Conservation (phyloP, 306 rosid genomes). For the Glycine latifolia region DNA sequence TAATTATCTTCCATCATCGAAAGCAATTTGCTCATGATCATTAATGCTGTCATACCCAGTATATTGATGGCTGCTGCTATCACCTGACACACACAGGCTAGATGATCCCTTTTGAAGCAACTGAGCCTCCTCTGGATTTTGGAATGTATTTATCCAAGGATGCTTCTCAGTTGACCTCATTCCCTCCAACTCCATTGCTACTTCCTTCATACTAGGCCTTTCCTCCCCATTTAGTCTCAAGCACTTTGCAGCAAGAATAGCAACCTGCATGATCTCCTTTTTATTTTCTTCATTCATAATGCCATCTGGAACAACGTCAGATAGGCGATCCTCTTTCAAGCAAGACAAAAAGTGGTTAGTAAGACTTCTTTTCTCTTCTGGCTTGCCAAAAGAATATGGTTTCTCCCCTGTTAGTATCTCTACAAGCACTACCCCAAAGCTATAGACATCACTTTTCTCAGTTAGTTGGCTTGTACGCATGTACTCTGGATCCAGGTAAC, state of each 20-base stretch:
- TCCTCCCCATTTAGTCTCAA: slow-evolving; percentile 27
- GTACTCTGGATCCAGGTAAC: not conserved
- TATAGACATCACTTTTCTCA: not conserved
- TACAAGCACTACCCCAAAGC: not conserved
- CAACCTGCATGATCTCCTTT: slow-evolving; percentile 37
- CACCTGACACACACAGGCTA: too few species aligned
- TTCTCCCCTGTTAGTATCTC: not conserved
- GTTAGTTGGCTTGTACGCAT: not conserved
- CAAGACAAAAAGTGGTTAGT: not conserved
- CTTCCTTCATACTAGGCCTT: not conserved
- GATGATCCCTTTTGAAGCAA: too few species aligned
- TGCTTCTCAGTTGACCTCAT: too few species aligned
- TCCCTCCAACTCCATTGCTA: too few species aligned
- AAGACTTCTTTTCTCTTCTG: not conserved
- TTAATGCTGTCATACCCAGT: too few species aligned
- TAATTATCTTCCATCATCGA: too few species aligned
- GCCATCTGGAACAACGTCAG: not conserved
- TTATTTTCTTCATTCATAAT: slow-evolving; percentile 20
- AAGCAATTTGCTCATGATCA: too few species aligned
- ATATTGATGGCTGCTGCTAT: too few species aligned
- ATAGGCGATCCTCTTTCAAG: not conserved
- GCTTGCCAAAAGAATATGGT: not conserved
- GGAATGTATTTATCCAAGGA: too few species aligned
- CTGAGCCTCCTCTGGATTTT: too few species aligned
- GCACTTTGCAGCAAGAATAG: slow-evolving; percentile 42